Evolutionary conservation across 805 yeast genomes (phyloP), one percentile per base, ranked within the genome.

Genomic region (Maudiozyma saulgeensis): DNA sequence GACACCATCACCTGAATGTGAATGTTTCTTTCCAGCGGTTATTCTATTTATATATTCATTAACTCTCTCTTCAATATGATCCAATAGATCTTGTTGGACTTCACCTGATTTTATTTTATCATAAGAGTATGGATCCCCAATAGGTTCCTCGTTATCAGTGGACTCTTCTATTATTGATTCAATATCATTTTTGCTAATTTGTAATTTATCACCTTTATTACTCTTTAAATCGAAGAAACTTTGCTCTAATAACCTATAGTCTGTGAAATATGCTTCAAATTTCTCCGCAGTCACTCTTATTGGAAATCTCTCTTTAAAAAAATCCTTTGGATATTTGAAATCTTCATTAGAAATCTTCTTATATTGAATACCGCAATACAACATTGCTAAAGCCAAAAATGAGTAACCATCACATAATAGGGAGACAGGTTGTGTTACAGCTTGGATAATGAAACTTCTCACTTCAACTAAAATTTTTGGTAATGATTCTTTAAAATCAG

Each of bases 401-500:
- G 63, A 55, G 41, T 56, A 56, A 3, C 70, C 69, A 51, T 63
- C 67, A 46, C 67, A 63, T 26, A 66, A 51, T 37, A 67, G 43
- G 2, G 69, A 63, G 9, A 65, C 61, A 0, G 70, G 70, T 48
- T 67, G 70, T 9, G 70, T 66, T 8, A 62, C 64, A 4, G 69
- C 66, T 43, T 67, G 69, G 1, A 65, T 61, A 16, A 67, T 64
- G 45, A 66, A 67, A 45, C 55, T 58, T 44, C 68, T 59, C 1
- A 65, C 55, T 44, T 67, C 69, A 44, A 62, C 67, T 7, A 67
- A 49, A 21, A 67, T 54, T 43, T 54, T 62, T 11, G 69, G 69
- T 45, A 67, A 62, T 1, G 55, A 51, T 32, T 50, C 49, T 42
- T 55, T 60, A 44, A 67, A 65, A 4, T 57, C 56, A 9, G 59